Conservation (phyloP, 805 yeast genomes). For the Yarrowia bubula region DNA sequence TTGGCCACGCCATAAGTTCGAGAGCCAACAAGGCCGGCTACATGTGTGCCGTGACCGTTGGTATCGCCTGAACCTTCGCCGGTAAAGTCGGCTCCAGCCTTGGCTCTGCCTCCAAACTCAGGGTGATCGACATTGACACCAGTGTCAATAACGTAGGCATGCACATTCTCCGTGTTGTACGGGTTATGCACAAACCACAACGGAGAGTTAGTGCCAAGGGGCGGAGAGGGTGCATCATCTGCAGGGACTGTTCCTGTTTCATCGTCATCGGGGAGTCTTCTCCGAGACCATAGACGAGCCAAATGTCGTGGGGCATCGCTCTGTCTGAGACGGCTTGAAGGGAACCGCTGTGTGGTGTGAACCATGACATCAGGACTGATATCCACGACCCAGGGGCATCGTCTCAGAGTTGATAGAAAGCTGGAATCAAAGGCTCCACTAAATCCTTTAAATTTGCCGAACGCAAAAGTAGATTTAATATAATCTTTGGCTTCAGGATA, state of each 20-base stretch:
- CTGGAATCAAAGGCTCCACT: slow-evolving; percentile 15
- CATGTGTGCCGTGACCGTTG: slow-evolving; percentile 91
- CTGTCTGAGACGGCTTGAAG: background rate
- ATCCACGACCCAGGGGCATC: slow-evolving; percentile 17
- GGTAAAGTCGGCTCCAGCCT: slow-evolving; percentile 48
- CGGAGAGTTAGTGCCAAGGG: slow-evolving; percentile 16
- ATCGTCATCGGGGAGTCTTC: slow-evolving; percentile 13
- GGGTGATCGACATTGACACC: slow-evolving; percentile 53
- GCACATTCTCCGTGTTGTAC: slow-evolving; percentile 41
- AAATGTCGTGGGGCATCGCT: slow-evolving; percentile 16
- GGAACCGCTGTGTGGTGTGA: slow-evolving; percentile 2
- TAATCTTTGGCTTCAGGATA: slow-evolving; percentile 16
- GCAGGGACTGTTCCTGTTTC: background rate
- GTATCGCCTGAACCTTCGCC: slow-evolving; percentile 56
- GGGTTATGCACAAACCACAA: slow-evolving; percentile 22
- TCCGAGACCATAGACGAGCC: slow-evolving; percentile 18
- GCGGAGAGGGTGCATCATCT: slow-evolving; percentile 12
- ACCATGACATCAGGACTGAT: slow-evolving; percentile 16
- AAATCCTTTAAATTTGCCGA: slow-evolving; percentile 18
- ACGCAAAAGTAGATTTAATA: slow-evolving; percentile 15
- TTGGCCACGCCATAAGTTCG: slow-evolving; percentile 81
- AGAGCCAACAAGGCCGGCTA: slow-evolving; percentile 85
- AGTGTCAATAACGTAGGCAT: slow-evolving; percentile 79
- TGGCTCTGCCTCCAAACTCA: slow-evolving; percentile 47
- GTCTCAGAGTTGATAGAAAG: slow-evolving; percentile 1